Conservation (phyloP, 768 basidiomycete species). For the Chalciporus pseudorubinellus region DNA sequence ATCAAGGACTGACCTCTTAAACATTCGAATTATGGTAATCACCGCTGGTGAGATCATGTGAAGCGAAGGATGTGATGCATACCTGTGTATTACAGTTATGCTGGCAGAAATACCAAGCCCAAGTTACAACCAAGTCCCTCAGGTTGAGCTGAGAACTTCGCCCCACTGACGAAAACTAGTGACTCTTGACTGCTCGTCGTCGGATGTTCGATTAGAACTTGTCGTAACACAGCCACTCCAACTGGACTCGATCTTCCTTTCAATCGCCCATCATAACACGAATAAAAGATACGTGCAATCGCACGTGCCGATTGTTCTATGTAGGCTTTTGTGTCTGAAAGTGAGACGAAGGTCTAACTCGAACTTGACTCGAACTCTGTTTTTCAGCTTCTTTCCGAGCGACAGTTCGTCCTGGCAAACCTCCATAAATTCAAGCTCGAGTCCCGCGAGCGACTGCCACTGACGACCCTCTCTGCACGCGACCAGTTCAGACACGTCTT, state of each 20-base stretch:
- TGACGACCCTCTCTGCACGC: constrained; percentile 47
- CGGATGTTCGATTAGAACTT: not conserved
- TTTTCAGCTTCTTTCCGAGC: constrained; percentile 23
- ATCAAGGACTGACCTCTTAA: too few relatives aligned
- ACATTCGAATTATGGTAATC: too few relatives aligned
- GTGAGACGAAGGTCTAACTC: too few relatives aligned
- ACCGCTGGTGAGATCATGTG: too few relatives aligned
- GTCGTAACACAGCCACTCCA: not conserved
- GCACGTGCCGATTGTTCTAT: constrained; percentile 24
- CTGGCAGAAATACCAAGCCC: too few relatives aligned
- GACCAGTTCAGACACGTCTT: constrained; percentile 60
- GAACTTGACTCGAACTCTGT: not conserved
- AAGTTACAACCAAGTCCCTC: too few relatives aligned
- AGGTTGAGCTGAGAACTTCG: too few relatives aligned
- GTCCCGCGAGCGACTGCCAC: constrained; percentile 32
- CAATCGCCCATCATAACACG: constrained; percentile 12
- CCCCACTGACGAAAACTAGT: too few relatives aligned
- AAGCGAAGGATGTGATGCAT: too few relatives aligned
- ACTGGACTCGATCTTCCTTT: not conserved
- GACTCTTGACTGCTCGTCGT: too few relatives aligned
- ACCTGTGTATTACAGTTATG: too few relatives aligned
- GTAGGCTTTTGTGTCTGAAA: constrained; percentile 1
- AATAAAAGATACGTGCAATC: constrained; percentile 21
- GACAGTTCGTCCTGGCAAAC: constrained; percentile 32
- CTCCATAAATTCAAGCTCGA: constrained; percentile 25